phyloP scores from a whole-genome alignment of 305 asterid species.

The Ilex paraguariensis region DNA sequence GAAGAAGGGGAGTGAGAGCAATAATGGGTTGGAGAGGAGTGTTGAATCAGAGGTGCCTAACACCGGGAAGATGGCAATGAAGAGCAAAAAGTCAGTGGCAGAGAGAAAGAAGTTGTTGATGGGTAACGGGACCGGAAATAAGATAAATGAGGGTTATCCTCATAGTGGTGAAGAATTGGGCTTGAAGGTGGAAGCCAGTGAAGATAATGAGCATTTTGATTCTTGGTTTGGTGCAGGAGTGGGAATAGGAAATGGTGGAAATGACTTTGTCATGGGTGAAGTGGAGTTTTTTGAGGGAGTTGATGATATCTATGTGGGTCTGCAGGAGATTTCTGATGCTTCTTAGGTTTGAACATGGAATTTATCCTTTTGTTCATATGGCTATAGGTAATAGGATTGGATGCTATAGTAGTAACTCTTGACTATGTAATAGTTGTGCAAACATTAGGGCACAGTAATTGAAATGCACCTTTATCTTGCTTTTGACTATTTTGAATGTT shows the following conservation, averaged over 20 bases:
- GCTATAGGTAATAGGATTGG: too few relatives aligned
- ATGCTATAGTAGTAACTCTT: too few relatives aligned
- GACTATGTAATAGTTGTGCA: too few relatives aligned
- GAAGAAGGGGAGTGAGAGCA: not conserved
- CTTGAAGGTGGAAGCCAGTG: constrained; percentile 12
- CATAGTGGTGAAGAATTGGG: constrained; percentile 14
- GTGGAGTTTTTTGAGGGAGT: constrained; percentile 30
- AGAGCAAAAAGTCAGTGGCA: constrained; percentile 34
- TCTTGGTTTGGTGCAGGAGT: not conserved
- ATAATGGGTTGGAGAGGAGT: too few relatives aligned
- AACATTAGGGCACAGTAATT: too few relatives aligned
- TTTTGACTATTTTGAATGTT: too few relatives aligned
- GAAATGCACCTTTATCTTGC: too few relatives aligned
- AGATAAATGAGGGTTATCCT: constrained; percentile 8
- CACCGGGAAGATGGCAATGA: constrained; percentile 12
- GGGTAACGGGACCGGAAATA: constrained; percentile 40
- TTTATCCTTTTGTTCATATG: too few relatives aligned
- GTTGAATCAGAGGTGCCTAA: constrained; percentile 3
- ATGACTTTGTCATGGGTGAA: constrained; percentile 10
- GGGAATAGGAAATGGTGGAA: not conserved
- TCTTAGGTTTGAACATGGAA: too few relatives aligned
- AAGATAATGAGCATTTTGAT: not conserved
- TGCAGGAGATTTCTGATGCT: constrained; percentile 14
- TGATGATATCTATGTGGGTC: constrained; percentile 29
- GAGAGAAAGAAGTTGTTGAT: constrained; percentile 34